These are phyloP conservation scores for Pythium grandisporangium DNA, from an alignment of 352 stramenopile genomes.

Conservation along the genomic window DNA sequence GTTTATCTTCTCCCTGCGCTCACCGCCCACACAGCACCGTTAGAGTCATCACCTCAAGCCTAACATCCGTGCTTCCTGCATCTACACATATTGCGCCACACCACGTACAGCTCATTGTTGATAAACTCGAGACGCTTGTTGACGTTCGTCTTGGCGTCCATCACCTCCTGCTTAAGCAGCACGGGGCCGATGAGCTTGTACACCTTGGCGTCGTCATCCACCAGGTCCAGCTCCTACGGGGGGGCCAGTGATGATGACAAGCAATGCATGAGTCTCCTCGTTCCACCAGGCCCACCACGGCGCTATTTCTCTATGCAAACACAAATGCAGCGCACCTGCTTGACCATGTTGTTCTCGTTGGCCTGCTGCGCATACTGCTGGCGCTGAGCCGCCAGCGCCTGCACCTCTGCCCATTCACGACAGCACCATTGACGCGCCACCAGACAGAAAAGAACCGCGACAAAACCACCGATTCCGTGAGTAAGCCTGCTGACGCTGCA, in stretches of 20 bases:
- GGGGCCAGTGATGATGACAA: too few relatives aligned
- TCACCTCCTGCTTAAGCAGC: slow-evolving; percentile 92
- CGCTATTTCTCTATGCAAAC: not conserved
- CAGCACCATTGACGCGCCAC: too few relatives aligned
- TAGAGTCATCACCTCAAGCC: not conserved
- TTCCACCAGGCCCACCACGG: not conserved
- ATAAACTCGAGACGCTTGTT: slow-evolving; percentile 96
- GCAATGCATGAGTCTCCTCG: too few relatives aligned
- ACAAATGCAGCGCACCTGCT: slow-evolving; percentile 62
- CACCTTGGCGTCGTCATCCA: slow-evolving; percentile 83
- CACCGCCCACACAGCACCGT: too few relatives aligned
- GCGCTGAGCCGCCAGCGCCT: slow-evolving; percentile 76
- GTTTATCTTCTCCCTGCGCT: slow-evolving; percentile 85
- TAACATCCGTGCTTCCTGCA: too few relatives aligned
- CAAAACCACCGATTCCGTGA: too few relatives aligned
- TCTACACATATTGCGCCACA: not conserved
- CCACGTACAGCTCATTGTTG: slow-evolving; percentile 83
- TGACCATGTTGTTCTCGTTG: slow-evolving; percentile 96
- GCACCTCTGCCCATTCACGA: slow-evolving; percentile 76
- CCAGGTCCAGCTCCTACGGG: slow-evolving; percentile 66
- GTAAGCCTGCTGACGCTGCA: too few relatives aligned
- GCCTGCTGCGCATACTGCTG: slow-evolving; percentile 89
- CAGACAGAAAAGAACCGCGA: too few relatives aligned
- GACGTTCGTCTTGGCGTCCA: slow-evolving; percentile 92
- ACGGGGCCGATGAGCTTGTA: slow-evolving; percentile 95